Percentiles rank a stretch among this genome's conserved stretches.
Conservation (phyloP, 305 asterid species). For the Stenogyne calaminthoides region DNA sequence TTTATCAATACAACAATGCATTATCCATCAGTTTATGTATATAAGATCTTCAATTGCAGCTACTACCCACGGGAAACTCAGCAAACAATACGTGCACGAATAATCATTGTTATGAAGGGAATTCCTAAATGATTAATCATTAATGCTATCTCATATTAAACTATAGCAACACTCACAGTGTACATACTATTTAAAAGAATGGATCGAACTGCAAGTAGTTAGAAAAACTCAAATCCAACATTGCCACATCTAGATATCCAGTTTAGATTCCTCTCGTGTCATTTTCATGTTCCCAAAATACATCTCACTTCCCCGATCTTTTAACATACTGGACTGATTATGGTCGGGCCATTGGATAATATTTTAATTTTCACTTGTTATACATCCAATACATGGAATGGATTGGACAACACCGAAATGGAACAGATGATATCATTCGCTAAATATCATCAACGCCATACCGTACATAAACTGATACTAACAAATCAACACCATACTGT, state of each 20-base stretch:
- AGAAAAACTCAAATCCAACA: neutral
- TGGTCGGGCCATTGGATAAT: no score
- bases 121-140: neutral
- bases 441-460: neutral
- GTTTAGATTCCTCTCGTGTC: no score
- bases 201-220: neutral
- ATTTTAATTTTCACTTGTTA: no score
- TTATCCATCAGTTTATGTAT: neutral
- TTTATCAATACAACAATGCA: neutral
- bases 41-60: neutral
- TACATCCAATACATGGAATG: no score
- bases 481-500: neutral
- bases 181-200: neutral
- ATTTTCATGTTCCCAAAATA: no score
- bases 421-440: no score
- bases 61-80: neutral
- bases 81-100: neutral
- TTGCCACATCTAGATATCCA: slow-evolving; percentile 19
- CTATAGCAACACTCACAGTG: neutral
- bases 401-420: no score
- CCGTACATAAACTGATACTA: no score
- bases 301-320: no score
- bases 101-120: neutral
- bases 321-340: no score
- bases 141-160: neutral